Evolutionary conservation across 2,329 filamentous ascomycete species (phyloP), one percentile per base, ranked within the genome.

Genomic region (Orbilia blumenaviensis): DNA sequence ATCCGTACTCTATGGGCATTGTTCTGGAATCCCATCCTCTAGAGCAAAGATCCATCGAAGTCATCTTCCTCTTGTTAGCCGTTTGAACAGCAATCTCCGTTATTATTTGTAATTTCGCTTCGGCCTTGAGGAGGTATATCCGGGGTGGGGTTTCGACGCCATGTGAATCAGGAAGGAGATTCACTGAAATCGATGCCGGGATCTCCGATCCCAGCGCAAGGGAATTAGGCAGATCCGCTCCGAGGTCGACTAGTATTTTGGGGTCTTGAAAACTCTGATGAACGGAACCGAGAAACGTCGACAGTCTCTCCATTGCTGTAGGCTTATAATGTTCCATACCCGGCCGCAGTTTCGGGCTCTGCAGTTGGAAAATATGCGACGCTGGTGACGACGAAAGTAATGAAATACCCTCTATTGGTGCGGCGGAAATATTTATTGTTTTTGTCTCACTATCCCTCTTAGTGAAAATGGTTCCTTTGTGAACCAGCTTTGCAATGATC

Each of bases 381-480:
- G 62, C 27, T 6, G 71, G 56, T 1, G 63, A 60, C 9, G 69
- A 61, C 2, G 46, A 52, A 1, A 60, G 44, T 9, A 64, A 41
- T 6, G 63, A 58, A 1, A 34, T 32, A 4, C 32, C 46, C 25
- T 68, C 54, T 3, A 64, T 14, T 1, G 71, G 63, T 10, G 71
- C 71, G 14, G 71, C 52, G 16, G 69, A 75, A 27, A 75, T 75
- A 18, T 75, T 67, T 38, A 75, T 64, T 10, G 25, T 44, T 14
- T 68, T 62, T 9, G 46, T 56, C 44, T 75, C 63, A 27, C 27
- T 75, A 12, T 75, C 71, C 16, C 71, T 61, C 29, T 61, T 67
- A 3, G 64, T 75, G 63, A 75, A 75, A 23, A 75, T 68, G n/a
- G 63, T 52, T n/a, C 62, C 63, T n/a, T 75, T 75, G n/a, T 75